Evolutionary conservation across 2,329 filamentous ascomycete species (phyloP), one percentile per base, ranked within the genome.

Genomic region (Diaporthe longicolla): DNA sequence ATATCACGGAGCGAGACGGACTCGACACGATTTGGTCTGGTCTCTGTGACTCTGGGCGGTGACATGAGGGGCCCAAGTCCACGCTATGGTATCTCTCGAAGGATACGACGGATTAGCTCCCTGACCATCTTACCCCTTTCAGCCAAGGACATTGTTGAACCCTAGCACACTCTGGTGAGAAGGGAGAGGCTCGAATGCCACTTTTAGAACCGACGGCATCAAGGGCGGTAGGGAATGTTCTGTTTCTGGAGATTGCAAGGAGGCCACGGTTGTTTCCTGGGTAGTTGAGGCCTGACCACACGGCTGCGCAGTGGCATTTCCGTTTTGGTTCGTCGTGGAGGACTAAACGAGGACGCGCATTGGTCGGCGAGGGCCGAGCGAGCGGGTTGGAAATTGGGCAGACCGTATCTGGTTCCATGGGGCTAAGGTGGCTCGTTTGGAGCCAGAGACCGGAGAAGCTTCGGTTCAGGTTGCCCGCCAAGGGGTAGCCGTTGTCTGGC

Each of bases 101-200:
- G 21, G 40, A 13, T 40, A 52, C 48, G 63, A 68, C 29, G 63
- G 54, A 68, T 68, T 54, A 54, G 63, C 63, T 40, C 63, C 63
- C 48, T 66, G 43, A 50, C 43, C 32, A 54, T 8, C 9, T 26
- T 15, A 13, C 48, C 63, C 35, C 35, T 37, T 32, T 48, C 5
- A 26, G 32, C 1, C n/a, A 24, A n/a, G 29, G 32, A 54, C 1
- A 19, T 17, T 11, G 2, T 40, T 48, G 48, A 29, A 26, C 19
- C 45, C 63, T 40, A 10, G 32, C 48, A 37, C 5, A 11, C 24
- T 37, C 63, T 35, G 45, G 4, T 24, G 32, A 21, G 21, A 4
- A 4, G 32, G 15, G 7, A 13, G 21, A 40, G 19, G 32, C 29
- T 26, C 19, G n/a, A 8, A 26, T n/a, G 24, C 15, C 21, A 29